Conservation (phyloP, 164 flowering plant genomes). For the Umbellularia californica region DNA sequence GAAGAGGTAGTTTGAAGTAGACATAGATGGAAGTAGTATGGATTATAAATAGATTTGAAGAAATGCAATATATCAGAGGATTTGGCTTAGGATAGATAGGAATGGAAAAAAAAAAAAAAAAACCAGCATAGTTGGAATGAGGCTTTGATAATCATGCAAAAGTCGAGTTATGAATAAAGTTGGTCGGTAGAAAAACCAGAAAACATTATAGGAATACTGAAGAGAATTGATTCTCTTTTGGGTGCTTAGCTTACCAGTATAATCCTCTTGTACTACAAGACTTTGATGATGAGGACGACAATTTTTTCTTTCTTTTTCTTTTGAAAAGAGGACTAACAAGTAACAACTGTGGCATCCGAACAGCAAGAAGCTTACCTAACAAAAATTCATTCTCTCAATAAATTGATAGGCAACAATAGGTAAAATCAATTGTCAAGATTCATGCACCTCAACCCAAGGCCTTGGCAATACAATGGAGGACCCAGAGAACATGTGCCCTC, state of each 20-base stretch:
- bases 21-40: no score
- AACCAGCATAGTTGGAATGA: no score
- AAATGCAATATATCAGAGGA: background rate
- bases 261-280: background rate
- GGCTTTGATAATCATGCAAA: no score
- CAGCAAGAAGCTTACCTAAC: background rate
- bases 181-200: no score
- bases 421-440: background rate
- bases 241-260: no score
- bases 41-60: no score
- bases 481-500: constrained; percentile 47
- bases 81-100: background rate
- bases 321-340: background rate
- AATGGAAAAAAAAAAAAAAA: no score
- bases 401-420: background rate
- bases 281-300: background rate
- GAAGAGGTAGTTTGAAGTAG: no score
- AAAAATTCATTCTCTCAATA: background rate
- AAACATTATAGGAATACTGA: no score
- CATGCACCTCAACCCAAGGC: constrained; percentile 34
- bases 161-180: no score
- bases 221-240: no score
- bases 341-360: background rate
- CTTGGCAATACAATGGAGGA: constrained; percentile 36
- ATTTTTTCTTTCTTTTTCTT: background rate